These are phyloP conservation scores for Blastobotrys muscicola DNA, from an alignment of 805 yeast genomes.

Conservation along the genomic window DNA sequence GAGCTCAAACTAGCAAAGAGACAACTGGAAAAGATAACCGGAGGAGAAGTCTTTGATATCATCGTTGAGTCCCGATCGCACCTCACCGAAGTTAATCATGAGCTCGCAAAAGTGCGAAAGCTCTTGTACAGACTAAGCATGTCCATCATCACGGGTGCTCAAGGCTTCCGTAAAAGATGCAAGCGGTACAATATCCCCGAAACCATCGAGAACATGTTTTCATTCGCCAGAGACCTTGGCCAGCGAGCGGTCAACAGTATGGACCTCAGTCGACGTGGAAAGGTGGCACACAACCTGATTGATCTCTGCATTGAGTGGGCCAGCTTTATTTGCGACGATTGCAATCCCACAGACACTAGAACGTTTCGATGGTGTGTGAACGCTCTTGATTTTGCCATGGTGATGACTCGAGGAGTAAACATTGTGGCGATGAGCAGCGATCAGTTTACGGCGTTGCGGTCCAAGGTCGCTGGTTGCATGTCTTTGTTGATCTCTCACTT, in stretches of 20 bases:
- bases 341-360: conserved; percentile 81
- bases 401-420: conserved; percentile 82
- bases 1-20: conserved; percentile 48
- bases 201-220: conserved; percentile 59
- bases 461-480: conserved; percentile 90
- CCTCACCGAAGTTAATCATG: conserved; percentile 60
- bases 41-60: conserved; percentile 37
- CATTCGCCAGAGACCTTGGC: conserved; percentile 75
- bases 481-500: conserved; percentile 88
- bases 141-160: conserved; percentile 52
- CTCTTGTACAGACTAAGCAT: conserved; percentile 59
- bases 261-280: conserved; percentile 57
- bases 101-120: conserved; percentile 55
- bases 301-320: conserved; percentile 84
- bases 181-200: conserved; percentile 51
- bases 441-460: conserved; percentile 61
- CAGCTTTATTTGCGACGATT: conserved; percentile 85
- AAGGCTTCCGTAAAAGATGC: conserved; percentile 41
- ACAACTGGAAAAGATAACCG: conserved; percentile 47
- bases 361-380: conserved; percentile 95
- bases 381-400: conserved; percentile 94
- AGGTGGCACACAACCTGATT: conserved; percentile 61
- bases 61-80: conserved; percentile 62
- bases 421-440: conserved; percentile 71
- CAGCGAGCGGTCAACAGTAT: conserved; percentile 56